Percentiles rank a stretch among this genome's conserved stretches.
These are phyloP conservation scores for Acrasis kona DNA, from an alignment of 78 protist species.

Conservation along the genomic window DNA sequence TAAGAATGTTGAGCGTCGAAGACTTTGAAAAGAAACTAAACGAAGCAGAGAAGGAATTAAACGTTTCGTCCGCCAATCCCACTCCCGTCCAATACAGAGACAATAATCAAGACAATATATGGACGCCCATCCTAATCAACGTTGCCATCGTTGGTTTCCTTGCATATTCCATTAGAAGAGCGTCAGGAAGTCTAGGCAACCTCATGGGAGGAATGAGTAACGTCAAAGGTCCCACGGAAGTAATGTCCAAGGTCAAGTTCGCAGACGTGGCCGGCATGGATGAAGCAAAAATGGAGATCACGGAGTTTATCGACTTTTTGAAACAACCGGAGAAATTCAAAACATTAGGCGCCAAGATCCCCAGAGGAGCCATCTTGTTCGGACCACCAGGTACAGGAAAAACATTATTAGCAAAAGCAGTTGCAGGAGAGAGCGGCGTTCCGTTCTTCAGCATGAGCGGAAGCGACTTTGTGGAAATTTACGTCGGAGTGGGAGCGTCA, in stretches of 20 bases:
- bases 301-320: conserved; percentile 24
- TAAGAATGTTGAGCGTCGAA: not conserved
- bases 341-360: conserved; percentile 39
- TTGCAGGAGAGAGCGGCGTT: conserved; percentile 90
- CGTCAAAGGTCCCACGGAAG: not conserved
- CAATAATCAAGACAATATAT: not conserved
- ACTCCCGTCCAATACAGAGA: not conserved
- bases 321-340: conserved; percentile 23
- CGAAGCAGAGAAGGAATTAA: not conserved
- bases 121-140: not conserved
- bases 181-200: not conserved
- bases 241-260: conserved; percentile 8
- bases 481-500: conserved; percentile 93
- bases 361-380: conserved; percentile 31
- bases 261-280: conserved; percentile 42
- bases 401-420: conserved; percentile 48
- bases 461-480: conserved; percentile 94
- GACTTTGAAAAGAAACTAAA: not conserved
- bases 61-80: not conserved
- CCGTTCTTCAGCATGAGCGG: conserved; percentile 89
- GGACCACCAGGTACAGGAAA: conserved; percentile 57
- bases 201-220: not conserved
- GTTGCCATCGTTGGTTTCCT: not conserved
- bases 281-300: conserved; percentile 41
- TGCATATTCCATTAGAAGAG: not conserved